Conservation (phyloP, 164 flowering plant species). For the Annona cherimola region DNA sequence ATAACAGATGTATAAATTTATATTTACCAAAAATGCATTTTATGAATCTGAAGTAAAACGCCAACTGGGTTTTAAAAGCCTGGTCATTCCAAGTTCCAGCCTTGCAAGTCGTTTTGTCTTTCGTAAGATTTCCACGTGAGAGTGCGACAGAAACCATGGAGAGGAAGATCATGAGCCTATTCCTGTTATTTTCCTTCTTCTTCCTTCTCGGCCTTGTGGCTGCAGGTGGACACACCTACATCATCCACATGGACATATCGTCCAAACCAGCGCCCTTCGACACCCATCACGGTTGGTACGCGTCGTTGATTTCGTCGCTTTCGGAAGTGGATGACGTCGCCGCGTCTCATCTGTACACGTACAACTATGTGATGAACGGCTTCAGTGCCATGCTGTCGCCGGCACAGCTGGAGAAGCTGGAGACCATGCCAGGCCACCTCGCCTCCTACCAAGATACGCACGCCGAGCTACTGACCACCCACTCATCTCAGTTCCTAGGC, state of each 20-base stretch:
- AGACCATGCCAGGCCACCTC: constrained; percentile 40
- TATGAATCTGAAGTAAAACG: no score
- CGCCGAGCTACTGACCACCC: constrained; percentile 59
- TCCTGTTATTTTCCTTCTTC: no score
- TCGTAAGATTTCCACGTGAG: no score
- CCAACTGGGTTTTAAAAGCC: no score
- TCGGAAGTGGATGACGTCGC: constrained; percentile 27
- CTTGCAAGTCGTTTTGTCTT: no score
- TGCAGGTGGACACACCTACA: constrained; percentile 66
- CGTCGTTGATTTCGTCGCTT: constrained; percentile 16
- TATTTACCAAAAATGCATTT: no score
- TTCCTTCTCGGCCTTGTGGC: no score
- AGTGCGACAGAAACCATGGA: no score
- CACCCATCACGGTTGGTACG: constrained; percentile 56
- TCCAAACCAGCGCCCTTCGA: constrained; percentile 40
- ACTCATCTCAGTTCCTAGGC: constrained; percentile 73
- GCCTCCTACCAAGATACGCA: constrained; percentile 49
- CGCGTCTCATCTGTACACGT: constrained; percentile 72
- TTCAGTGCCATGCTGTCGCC: constrained; percentile 63
- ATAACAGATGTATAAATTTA: no score
- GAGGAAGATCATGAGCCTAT: no score
- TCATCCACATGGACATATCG: constrained; percentile 70
- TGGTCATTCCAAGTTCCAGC: no score
- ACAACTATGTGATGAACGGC: constrained; percentile 68
- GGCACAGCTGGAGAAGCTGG: constrained; percentile 28